Evolutionary conservation across 768 basidiomycete genomes (phyloP).

Genomic region (Holtermannia corniformis): DNA sequence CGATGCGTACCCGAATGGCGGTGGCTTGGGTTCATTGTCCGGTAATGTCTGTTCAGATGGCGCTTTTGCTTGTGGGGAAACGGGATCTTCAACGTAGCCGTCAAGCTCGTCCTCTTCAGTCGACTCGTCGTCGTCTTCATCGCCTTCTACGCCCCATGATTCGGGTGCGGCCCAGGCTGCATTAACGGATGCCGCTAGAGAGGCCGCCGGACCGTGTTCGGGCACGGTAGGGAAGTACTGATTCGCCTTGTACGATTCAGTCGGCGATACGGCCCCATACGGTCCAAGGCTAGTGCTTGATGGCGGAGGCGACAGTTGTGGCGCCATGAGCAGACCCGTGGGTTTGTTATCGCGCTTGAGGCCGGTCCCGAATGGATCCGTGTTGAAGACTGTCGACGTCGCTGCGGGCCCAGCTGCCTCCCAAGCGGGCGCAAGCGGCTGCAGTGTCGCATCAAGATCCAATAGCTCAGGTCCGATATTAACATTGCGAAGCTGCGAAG

Average conservation of each 20-base stretch:
- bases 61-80: not conserved
- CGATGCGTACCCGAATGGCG: slow-evolving; percentile 34
- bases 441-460: slow-evolving; percentile 10
- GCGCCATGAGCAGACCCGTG: slow-evolving; percentile 35
- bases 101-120: slow-evolving; percentile 18
- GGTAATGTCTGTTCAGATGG: too few relatives aligned
- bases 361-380: slow-evolving; percentile 30
- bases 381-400: slow-evolving; percentile 27
- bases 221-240: not conserved
- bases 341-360: not conserved
- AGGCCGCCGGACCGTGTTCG: not conserved
- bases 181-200: slow-evolving; percentile 4
- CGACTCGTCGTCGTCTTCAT: slow-evolving; percentile 34
- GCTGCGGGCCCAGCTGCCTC: slow-evolving; percentile 2
- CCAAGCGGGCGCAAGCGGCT: slow-evolving; percentile 23
- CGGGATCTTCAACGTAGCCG: slow-evolving; percentile 9
- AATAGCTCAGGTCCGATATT: slow-evolving; percentile 30
- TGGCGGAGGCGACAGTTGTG: too few relatives aligned
- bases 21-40: slow-evolving; percentile 12
- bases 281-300: too few relatives aligned
- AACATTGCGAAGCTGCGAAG: slow-evolving; percentile 38
- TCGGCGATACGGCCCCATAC: not conserved
- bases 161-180: slow-evolving; percentile 47
- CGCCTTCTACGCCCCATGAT: slow-evolving; percentile 46
- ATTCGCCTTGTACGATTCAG: not conserved